Conservation (phyloP, 202 grass and related monocot genomes). For the Schoenoplectus triqueter region DNA sequence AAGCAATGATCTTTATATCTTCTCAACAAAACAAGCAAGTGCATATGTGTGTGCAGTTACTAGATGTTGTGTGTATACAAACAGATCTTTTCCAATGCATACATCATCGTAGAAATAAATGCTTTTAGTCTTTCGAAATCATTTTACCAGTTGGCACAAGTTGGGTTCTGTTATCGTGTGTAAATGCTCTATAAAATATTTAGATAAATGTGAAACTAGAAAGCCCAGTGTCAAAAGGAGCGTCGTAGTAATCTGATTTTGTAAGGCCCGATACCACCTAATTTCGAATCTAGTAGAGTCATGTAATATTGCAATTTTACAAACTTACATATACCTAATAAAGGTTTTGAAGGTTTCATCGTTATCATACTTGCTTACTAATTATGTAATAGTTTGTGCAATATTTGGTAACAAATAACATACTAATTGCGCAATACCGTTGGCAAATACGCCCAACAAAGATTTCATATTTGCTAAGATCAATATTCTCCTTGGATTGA, state of each 20-base stretch:
- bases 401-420: not conserved
- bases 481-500: not conserved
- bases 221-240: too few relatives aligned
- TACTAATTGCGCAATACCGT: not conserved
- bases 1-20: not conserved
- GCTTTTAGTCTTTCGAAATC: not conserved
- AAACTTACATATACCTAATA: too few relatives aligned
- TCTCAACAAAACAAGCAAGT: not conserved
- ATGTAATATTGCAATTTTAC: too few relatives aligned
- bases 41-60: not conserved
- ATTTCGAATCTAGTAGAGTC: too few relatives aligned
- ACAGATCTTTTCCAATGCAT: not conserved
- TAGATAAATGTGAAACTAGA: not conserved
- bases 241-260: too few relatives aligned
- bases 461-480: not conserved
- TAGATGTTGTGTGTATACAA: too few relatives aligned
- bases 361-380: not conserved
- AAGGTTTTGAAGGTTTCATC: too few relatives aligned
- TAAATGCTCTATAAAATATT: not conserved
- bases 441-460: not conserved
- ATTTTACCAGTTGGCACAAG: not conserved
- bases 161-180: not conserved
- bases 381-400: too few relatives aligned
- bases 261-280: too few relatives aligned
- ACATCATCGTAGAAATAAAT: slow-evolving; percentile 5